Base-by-base conservation (phyloP, 2,329 filamentous ascomycete genomes). In the Trichoderma sp. region DNA sequence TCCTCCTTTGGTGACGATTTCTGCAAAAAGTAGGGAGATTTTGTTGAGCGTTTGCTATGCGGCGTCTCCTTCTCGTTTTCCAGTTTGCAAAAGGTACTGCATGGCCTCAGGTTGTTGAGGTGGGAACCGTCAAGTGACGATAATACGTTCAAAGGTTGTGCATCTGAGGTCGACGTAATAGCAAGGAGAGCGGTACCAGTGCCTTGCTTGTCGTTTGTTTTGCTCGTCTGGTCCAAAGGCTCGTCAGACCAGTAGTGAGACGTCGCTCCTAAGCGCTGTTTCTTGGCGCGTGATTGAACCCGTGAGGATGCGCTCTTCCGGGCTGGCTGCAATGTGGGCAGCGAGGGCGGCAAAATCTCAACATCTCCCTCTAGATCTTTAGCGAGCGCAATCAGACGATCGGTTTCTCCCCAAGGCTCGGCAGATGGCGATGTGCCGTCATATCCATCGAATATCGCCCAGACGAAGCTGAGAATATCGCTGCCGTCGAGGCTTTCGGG, bases 21-120 rank as follows among this genome's bases (percentile, higher is more conserved):
- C 4, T 73, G 67, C 36, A 72, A 43, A 69, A 83, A 83, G 73
- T 79, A 83, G 26, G 78, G 82, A 3, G 81, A 83, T 32, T 71
- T 53, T 65, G 17, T n/a, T 62, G 61, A 72, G 63, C 43, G 71
- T 59, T 57, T 73, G 59, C 58, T 74, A 75, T 28, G 72, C 59
- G 12, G 20, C 26, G 20, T n/a, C n/a, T 39, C 15, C 15, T 26
- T 32, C 26, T 64, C 32, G 4, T 39, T 53, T n/a, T 64, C 32
- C 6, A 9, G 50, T 30, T 57, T 63, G 12, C 28, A 70, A 13
- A 36, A 12, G 1, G 12, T 2, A 3, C 3, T 13, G 3, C 12
- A 17, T 28, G 28, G n/a, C 12, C 47, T 47, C 2, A 15, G 4
- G 7, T 63, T 20, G n/a, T 57, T 59, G 23, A 43, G 17, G 12